phyloP scores from a whole-genome alignment of 768 basidiomycete genomes.

The Mycena rosella region DNA sequence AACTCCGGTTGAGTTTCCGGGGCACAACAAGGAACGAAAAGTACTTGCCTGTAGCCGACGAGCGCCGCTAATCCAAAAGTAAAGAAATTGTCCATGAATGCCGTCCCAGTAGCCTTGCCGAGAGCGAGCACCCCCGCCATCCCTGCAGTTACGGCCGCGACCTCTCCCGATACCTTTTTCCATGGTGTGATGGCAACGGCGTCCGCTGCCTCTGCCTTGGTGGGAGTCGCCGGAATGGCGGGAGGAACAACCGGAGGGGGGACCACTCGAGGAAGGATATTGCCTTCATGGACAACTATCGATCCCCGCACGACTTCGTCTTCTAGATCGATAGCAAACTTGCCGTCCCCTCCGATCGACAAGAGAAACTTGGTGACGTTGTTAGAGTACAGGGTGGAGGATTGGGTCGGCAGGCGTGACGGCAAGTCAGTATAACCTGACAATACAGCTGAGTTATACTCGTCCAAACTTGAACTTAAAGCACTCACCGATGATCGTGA shows the following conservation, averaged over 20 bases:
- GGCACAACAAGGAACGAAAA: neutral
- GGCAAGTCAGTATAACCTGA: conserved; percentile 82
- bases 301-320: conserved; percentile 91
- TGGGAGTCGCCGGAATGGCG: conserved; percentile 55
- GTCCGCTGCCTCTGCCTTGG: conserved; percentile 58
- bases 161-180: conserved; percentile 84
- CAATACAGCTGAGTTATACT: neutral
- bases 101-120: conserved; percentile 83
- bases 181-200: conserved; percentile 83
- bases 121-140: conserved; percentile 81
- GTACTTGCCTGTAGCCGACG: conserved; percentile 62
- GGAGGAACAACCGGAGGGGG: conserved; percentile 71
- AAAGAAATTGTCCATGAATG: conserved; percentile 92
- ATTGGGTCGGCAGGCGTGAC: conserved; percentile 90
- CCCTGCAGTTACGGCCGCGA: conserved; percentile 78
- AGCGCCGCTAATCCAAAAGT: conserved; percentile 89
- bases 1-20: neutral
- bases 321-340: conserved; percentile 75
- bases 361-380: conserved; percentile 92
- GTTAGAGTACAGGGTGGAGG: conserved; percentile 91
- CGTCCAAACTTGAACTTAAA: neutral
- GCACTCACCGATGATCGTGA: conserved; percentile 75
- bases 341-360: conserved; percentile 76
- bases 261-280: conserved; percentile 73
- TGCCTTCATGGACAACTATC: conserved; percentile 78